phyloP scores from a whole-genome alignment of 1,284 basidiomycete genomes.

The Takashimella koratensis region DNA sequence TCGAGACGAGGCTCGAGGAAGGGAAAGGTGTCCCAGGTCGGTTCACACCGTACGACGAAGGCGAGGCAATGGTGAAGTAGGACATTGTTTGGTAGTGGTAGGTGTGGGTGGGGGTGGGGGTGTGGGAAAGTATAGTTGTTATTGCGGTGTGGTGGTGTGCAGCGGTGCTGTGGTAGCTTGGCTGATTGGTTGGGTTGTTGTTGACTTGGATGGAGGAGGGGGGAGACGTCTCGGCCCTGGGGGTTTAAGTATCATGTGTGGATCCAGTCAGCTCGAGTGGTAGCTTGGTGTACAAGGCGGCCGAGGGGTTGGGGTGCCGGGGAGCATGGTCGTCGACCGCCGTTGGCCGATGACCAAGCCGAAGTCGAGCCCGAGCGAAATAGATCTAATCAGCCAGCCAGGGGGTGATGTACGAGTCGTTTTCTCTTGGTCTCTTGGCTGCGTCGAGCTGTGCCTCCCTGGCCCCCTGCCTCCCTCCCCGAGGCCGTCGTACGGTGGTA shows the following conservation, averaged over 20 bases:
- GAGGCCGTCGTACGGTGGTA: no score
- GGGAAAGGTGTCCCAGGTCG: neutral
- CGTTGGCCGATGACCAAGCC: neutral
- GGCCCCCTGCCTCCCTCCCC: no score
- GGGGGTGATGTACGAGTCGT: no score
- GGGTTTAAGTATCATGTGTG: neutral
- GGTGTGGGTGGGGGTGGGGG: no score
- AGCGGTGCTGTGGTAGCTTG: neutral
- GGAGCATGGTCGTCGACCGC: neutral
- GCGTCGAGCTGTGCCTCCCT: no score
- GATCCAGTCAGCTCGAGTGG: no score
- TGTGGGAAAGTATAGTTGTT: neutral
- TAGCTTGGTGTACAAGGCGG: no score
- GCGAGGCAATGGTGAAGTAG: neutral
- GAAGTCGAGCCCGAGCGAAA: neutral
- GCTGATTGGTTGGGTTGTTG: neutral
- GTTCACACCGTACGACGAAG: neutral
- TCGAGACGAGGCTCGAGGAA: neutral
- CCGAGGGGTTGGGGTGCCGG: neutral
- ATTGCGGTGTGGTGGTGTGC: neutral
- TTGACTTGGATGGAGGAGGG: neutral
- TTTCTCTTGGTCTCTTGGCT: no score
- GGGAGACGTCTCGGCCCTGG: neutral
- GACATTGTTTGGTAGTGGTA: no score
- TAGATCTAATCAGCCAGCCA: neutral